Conservation (phyloP, 805 yeast species). For the Zygotorulaspora florentina region DNA sequence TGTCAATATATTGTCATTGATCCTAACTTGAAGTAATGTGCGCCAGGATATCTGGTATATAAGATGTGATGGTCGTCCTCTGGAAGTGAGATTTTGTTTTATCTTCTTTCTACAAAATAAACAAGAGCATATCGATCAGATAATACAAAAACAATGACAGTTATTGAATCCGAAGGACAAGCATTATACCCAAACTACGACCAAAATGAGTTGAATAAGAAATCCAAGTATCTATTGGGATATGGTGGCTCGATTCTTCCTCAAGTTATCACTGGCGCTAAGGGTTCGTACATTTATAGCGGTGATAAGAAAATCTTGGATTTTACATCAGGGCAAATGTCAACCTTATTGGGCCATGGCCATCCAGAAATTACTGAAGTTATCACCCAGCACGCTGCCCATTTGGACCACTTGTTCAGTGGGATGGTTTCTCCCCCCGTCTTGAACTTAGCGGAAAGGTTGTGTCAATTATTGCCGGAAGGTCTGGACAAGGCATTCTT, state of each 20-base stretch:
- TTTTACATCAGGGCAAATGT: constrained; percentile 30
- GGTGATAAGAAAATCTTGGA: constrained; percentile 25
- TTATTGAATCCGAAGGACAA: not conserved
- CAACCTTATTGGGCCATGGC: constrained; percentile 30
- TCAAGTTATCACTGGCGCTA: constrained; percentile 19
- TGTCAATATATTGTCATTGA: too few relatives aligned
- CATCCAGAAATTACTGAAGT: constrained; percentile 27
- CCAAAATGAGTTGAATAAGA: constrained; percentile 5
- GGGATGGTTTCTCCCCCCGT: constrained; percentile 32
- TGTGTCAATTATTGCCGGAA: constrained; percentile 22
- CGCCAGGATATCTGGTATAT: too few relatives aligned
- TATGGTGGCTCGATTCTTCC: constrained; percentile 22
- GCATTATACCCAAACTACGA: constrained; percentile 3
- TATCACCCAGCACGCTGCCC: constrained; percentile 22
- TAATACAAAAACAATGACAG: not conserved
- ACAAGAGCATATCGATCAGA: too few relatives aligned
- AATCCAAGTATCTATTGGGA: constrained; percentile 10
- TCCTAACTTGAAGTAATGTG: too few relatives aligned
- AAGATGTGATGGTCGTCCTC: too few relatives aligned
- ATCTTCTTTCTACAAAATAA: too few relatives aligned
- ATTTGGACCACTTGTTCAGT: constrained; percentile 25
- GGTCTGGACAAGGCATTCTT: constrained; percentile 28
- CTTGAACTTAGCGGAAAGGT: constrained; percentile 29
- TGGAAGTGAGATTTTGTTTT: too few relatives aligned
- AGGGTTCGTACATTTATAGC: constrained; percentile 26